Evolutionary conservation across 2,329 filamentous ascomycete species (phyloP).

Genomic region (Fusarium cicatricum): DNA sequence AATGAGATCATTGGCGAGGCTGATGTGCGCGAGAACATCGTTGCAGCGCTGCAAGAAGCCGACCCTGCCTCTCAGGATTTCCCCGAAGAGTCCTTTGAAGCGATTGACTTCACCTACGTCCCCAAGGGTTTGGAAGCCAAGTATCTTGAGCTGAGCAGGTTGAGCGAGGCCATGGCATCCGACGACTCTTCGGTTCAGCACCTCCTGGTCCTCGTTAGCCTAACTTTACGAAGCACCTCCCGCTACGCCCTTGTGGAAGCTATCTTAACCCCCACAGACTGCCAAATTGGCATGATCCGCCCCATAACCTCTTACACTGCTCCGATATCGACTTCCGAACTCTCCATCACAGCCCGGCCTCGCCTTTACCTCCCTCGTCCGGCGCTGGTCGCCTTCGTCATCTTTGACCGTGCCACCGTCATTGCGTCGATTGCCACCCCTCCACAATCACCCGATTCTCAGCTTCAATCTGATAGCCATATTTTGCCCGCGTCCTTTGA

Average conservation of each 20-base stretch:
- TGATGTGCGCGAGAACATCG: conserved; percentile 72
- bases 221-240: conserved; percentile 60
- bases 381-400: conserved; percentile 80
- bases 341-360: conserved; percentile 57
- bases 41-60: conserved; percentile 66
- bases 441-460: conserved; percentile 76
- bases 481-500: conserved; percentile 76
- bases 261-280: conserved; percentile 62
- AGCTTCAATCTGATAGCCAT: conserved; percentile 74
- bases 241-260: conserved; percentile 82
- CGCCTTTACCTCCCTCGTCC: conserved; percentile 81
- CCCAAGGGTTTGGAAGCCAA: conserved; percentile 61
- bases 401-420: conserved; percentile 81
- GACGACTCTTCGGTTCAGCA: conserved; percentile 64
- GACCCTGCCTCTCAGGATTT: conserved; percentile 59
- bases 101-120: conserved; percentile 82
- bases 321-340: conserved; percentile 53
- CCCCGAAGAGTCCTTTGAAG: conserved; percentile 68
- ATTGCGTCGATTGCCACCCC: conserved; percentile 75
- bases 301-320: conserved; percentile 71
- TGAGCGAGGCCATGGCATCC: conserved; percentile 59
- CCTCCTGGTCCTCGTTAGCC: conserved; percentile 68
- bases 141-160: conserved; percentile 58
- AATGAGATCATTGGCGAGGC: conserved; percentile 77
- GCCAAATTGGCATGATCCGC: conserved; percentile 71